Evolutionary conservation across 192 early-diverging fungal species (phyloP), one percentile per base, ranked within the genome.

Genomic region (Backusella circina): DNA sequence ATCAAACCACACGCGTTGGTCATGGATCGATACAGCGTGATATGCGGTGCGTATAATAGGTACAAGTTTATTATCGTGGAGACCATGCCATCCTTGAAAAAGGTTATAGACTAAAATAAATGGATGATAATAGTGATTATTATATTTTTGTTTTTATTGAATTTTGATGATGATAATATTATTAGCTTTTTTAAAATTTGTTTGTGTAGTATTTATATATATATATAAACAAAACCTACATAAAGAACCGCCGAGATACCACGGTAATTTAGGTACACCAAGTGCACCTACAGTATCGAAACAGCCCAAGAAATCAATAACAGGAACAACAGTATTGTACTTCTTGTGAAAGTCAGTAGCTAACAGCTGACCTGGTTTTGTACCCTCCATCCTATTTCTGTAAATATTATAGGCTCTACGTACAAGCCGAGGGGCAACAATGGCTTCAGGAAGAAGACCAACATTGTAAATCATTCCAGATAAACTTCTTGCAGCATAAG

Each of bases 401-500:
- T 77, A 77, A 9, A 65, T 47, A 31, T 32, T 10, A 38, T 77
- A 77, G 1, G 75, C 75, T 26, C 10, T 31, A 9, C 39, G 54
- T 4, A 64, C 5, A 6, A 65, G 21, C 9, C 30, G 18, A 12
- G 26, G 30, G 7, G 36, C 31, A 23, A 44, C 6, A 3, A 13
- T 12, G 9, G 26, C 12, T 47, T 70, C 32, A 66, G 75, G 70
- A 16, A 77, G 65, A 18, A 77, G 47, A 33, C 75, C 75, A 65
- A 77, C 75, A 39, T 77, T 77, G 18, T 77, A 70, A 32, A 77
- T 50, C 75, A 77, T 77, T 15, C 75, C 75, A 9, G 39, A 70
- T 31, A 77, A 65, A 44, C 75, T 71, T 71, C 75, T 54, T 18
- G 75, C 70, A 8, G 75, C 69, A 61, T 77, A 77, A 21, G 75